Evolutionary conservation across 139 green algal genomes (phyloP), one percentile per base, ranked within the genome.

Genomic region (Deuterostichococcus epilithicus): DNA sequence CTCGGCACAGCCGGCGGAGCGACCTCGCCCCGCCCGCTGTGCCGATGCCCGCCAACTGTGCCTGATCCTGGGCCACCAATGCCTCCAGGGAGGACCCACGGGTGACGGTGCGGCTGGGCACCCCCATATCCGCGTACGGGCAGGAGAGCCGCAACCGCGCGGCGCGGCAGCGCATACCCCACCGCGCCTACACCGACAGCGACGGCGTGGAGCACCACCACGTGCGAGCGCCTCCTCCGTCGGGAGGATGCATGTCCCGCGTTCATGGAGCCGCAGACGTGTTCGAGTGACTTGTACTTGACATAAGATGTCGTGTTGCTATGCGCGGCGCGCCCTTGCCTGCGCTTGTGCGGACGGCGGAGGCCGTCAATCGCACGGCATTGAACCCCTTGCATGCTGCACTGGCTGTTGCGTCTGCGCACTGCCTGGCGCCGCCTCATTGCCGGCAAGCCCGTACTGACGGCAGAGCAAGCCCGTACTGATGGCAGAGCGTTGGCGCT

Each of bases 81-180:
- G 39, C 70, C 13, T 18, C 45, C 47, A 52, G 37, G 22, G 15
- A 58, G 18, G 26, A 65, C 23, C 44, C 34, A 18, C 20, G 45
- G 10, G 26, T 78, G 30, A 72, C 33, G 33, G 33, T 38, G 66
- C 42, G 26, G 37, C 47, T 83, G 36, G 78, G 79, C 34, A 80
- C 78, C 3, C 80, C 82, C 22, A 76, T 91, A 47, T 68, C 72
- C 69, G 93, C 88, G 10, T 97, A 97, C 73, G 92, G 92, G 39
- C 76, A 84, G 74, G 92, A 97, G 70, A 91, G 81, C 73, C 63
- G 80, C 38, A 97, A 94, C 86, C 86, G 95, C 5, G 86, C 92
- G 37, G 90, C 90, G 33, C 84, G 95, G 60, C 95, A 98, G 79
- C 87, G 91, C 72, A 96, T 98, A 39, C 92, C 92, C 1, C 90